Conservation (phyloP, 805 yeast species). For the Candida tallmaniae region DNA sequence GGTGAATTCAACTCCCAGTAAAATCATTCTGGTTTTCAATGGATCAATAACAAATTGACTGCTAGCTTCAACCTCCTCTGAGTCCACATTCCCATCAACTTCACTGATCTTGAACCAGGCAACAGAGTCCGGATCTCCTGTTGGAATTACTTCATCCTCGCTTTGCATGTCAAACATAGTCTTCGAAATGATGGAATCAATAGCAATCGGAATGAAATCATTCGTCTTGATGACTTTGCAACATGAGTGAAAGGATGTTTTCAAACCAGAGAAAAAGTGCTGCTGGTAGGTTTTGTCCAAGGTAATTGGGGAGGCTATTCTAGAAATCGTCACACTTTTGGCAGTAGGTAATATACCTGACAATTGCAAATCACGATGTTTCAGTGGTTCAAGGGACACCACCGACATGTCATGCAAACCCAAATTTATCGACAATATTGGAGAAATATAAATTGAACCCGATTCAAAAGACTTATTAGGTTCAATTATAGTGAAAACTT, state of each 20-base stretch:
- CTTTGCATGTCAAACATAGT: slow-evolving; percentile 40
- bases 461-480: slow-evolving; percentile 44
- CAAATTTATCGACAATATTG: slow-evolving; percentile 51
- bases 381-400: slow-evolving; percentile 17
- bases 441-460: slow-evolving; percentile 53
- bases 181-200: slow-evolving; percentile 65
- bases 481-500: slow-evolving; percentile 58
- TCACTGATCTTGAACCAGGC: slow-evolving; percentile 82
- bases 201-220: slow-evolving; percentile 71
- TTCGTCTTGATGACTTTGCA: slow-evolving; percentile 57
- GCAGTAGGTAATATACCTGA: slow-evolving; percentile 46
- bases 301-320: slow-evolving; percentile 67
- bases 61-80: slow-evolving; percentile 11
- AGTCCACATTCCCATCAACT: slow-evolving; percentile 28
- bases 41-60: slow-evolving; percentile 63
- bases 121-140: slow-evolving; percentile 62
- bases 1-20: slow-evolving; percentile 52
- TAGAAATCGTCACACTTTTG: slow-evolving; percentile 56
- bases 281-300: slow-evolving; percentile 60
- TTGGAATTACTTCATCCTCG: slow-evolving; percentile 42
- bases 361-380: slow-evolving; percentile 13
- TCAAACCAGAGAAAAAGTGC: slow-evolving; percentile 56
- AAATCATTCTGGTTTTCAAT: slow-evolving; percentile 60
- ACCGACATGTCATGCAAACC: slow-evolving; percentile 23
- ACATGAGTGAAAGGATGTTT: slow-evolving; percentile 54